Conservation (phyloP, 208 protist species). For the Leishmania martiniquensis region DNA sequence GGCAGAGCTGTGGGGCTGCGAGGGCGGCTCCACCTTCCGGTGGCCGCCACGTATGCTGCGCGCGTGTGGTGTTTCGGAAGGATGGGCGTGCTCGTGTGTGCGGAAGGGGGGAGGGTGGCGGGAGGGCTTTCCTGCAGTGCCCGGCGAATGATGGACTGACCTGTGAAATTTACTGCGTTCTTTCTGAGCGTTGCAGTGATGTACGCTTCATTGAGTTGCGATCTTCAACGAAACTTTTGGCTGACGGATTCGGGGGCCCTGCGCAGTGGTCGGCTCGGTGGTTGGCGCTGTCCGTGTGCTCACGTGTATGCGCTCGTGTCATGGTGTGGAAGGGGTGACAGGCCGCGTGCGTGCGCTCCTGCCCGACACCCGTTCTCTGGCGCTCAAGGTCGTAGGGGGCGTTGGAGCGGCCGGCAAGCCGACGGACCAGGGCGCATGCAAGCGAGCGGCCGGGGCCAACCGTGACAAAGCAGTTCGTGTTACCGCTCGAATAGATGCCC, state of each 20-base stretch:
- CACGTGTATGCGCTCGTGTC: background rate
- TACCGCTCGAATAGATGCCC: constrained; percentile 51
- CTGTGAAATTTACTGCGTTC: constrained; percentile 18
- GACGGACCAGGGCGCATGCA: background rate
- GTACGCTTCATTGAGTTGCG: constrained; percentile 12
- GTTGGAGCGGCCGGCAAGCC: background rate
- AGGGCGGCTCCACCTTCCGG: background rate
- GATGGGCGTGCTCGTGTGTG: too few relatives aligned
- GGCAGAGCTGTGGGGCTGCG: background rate
- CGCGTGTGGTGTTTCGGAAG: too few relatives aligned
- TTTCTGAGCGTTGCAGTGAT: constrained; percentile 15
- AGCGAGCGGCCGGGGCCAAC: background rate
- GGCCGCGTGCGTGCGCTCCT: background rate
- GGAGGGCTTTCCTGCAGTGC: background rate
- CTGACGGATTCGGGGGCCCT: background rate
- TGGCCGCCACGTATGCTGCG: background rate
- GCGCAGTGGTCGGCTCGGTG: background rate
- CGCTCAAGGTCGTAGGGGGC: background rate
- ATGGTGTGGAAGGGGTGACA: too few relatives aligned
- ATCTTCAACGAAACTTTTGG: constrained; percentile 19
- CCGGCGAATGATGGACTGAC: constrained; percentile 8
- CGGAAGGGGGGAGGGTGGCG: background rate
- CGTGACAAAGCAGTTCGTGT: constrained; percentile 67
- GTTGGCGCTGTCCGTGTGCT: background rate
- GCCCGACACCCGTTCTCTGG: background rate